These are phyloP conservation scores for Yamadazyma membranifaciens DNA, from an alignment of 1,139 yeast species.

Conservation along the genomic window DNA sequence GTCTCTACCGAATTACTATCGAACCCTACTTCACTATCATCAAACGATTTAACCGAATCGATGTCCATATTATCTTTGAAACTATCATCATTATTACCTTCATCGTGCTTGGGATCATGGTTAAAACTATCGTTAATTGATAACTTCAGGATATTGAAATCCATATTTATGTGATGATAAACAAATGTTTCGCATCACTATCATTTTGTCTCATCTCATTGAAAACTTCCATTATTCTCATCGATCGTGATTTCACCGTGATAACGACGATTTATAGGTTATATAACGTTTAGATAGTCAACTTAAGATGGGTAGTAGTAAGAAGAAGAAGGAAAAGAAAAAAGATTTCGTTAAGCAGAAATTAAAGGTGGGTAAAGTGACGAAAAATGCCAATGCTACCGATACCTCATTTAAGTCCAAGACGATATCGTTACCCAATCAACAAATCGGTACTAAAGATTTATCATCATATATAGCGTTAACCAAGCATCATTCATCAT, in stretches of 20 bases:
- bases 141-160: slow-evolving; percentile 13
- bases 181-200: background rate
- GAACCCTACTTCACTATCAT: slow-evolving; percentile 7
- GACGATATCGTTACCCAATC: slow-evolving; percentile 61
- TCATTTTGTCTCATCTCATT: slow-evolving; percentile 6
- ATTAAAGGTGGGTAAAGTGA: slow-evolving; percentile 84
- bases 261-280: too few species aligned
- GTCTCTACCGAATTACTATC: slow-evolving; percentile 10
- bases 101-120: too few species aligned
- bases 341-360: slow-evolving; percentile 80
- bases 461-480: slow-evolving; percentile 61
- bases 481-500: slow-evolving; percentile 72
- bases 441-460: slow-evolving; percentile 45
- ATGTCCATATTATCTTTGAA: slow-evolving; percentile 17
- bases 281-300: too few species aligned
- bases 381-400: slow-evolving; percentile 71
- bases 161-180: slow-evolving; percentile 9
- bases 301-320: slow-evolving; percentile 54
- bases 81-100: slow-evolving; percentile 1
- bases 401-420: slow-evolving; percentile 85
- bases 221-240: background rate
- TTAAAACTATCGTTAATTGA: slow-evolving; percentile 11
- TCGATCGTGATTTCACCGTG: too few species aligned
- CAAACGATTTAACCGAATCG: slow-evolving; percentile 9
- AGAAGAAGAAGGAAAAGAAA: slow-evolving; percentile 64